Conservation (phyloP, 345 rosid genomes). For the Angophora floribunda region DNA sequence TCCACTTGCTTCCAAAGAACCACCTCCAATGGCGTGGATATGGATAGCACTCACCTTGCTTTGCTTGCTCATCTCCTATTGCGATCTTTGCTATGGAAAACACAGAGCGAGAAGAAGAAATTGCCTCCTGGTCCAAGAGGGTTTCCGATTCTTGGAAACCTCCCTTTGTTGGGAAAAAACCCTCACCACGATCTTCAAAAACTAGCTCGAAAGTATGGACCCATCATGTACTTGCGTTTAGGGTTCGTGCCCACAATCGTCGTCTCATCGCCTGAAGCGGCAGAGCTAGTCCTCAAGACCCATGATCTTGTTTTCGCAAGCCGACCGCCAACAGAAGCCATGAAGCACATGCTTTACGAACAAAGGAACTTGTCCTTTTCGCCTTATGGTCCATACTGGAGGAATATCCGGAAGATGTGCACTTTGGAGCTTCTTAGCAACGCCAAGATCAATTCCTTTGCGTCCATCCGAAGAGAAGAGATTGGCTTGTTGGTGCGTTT, state of each 20-base stretch:
- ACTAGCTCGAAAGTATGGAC: conserved; percentile 24
- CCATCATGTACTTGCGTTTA: conserved; percentile 26
- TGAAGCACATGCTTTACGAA: conserved; percentile 4
- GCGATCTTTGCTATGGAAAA: conserved; percentile 13
- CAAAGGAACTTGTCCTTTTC: conserved; percentile 9
- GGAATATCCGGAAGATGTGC: conserved; percentile 32
- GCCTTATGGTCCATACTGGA: conserved; percentile 32
- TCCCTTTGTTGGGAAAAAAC: conserved; percentile 15
- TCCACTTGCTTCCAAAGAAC: background rate
- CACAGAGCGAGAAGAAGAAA: conserved; percentile 14
- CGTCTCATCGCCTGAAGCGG: conserved; percentile 29
- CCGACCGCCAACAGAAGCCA: conserved; percentile 10
- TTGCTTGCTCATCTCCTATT: background rate
- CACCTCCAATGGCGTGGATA: background rate
- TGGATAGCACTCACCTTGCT: background rate
- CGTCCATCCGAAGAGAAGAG: conserved; percentile 19
- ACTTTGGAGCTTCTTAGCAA: conserved; percentile 23
- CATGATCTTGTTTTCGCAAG: conserved; percentile 29
- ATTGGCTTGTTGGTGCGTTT: conserved; percentile 13
- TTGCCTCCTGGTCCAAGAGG: conserved; percentile 41
- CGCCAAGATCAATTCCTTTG: conserved; percentile 19
- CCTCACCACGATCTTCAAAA: conserved; percentile 26
- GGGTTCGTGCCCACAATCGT: conserved; percentile 21
- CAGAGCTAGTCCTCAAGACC: conserved; percentile 28
- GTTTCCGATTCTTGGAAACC: conserved; percentile 25